Evolutionary conservation across 805 yeast genomes (phyloP).

Genomic region (Sugiyamaella lignohabitans): DNA sequence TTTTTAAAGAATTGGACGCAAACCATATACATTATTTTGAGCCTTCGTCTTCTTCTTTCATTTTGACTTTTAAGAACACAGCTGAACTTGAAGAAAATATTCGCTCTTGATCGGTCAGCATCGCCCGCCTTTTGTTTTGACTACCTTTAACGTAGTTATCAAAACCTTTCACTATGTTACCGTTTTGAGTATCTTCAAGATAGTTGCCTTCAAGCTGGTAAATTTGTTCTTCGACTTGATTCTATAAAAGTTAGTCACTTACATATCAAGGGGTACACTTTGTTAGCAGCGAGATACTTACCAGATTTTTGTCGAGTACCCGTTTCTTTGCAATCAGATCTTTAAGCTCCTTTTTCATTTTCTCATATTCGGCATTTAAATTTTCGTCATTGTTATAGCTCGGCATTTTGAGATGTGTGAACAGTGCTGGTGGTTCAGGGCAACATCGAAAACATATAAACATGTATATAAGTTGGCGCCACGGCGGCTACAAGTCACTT

Average conservation of each 20-base stretch:
- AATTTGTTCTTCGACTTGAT: slow-evolving; percentile 65
- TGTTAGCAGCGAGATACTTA: slow-evolving; percentile 10
- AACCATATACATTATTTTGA: too few relatives aligned
- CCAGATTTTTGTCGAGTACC: slow-evolving; percentile 49
- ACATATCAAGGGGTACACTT: not conserved
- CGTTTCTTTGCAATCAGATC: slow-evolving; percentile 56
- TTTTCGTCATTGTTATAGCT: slow-evolving; percentile 8
- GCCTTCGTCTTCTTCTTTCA: slow-evolving; percentile 3
- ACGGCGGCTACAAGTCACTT: too few relatives aligned
- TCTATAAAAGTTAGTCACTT: slow-evolving; percentile 35
- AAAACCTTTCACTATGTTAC: slow-evolving; percentile 88
- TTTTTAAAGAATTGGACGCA: too few relatives aligned
- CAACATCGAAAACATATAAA: too few relatives aligned
- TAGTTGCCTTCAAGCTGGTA: slow-evolving; percentile 74
- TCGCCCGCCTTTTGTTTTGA: slow-evolving; percentile 44
- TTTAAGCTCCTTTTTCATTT: slow-evolving; percentile 58
- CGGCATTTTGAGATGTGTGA: too few relatives aligned
- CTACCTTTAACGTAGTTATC: slow-evolving; percentile 61
- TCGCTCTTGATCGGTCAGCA: slow-evolving; percentile 61
- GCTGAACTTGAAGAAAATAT: slow-evolving; percentile 73
- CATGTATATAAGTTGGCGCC: too few relatives aligned
- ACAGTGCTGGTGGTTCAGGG: too few relatives aligned
- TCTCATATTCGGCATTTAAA: slow-evolving; percentile 48
- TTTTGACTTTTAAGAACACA: slow-evolving; percentile 46
- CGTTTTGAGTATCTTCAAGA: slow-evolving; percentile 61